Conservation (phyloP, 495 filamentous ascomycete genomes). For the Rhypophila decipiens region DNA sequence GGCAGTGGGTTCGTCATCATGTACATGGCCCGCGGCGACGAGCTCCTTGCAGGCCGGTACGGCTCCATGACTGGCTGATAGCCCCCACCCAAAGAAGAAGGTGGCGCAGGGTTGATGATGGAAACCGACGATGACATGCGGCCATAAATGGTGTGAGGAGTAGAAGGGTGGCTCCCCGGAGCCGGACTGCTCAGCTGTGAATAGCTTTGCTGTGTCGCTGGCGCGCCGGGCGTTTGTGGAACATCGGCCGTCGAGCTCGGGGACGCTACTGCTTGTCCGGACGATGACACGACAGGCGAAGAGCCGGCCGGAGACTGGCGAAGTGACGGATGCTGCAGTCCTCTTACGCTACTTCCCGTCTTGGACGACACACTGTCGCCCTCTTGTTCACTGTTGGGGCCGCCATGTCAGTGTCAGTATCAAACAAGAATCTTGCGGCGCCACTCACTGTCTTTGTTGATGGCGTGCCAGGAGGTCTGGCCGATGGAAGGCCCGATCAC, state of each 20-base stretch:
- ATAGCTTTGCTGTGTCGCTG: constrained; percentile 9
- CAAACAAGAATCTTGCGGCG: not conserved
- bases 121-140: too few relatives aligned
- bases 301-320: not conserved
- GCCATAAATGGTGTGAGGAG: constrained; percentile 2
- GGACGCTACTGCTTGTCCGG: not conserved
- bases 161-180: not conserved
- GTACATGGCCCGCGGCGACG: constrained; percentile 9
- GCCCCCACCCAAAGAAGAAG: not conserved
- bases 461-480: constrained; percentile 74
- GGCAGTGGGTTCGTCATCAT: constrained; percentile 13
- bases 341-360: constrained; percentile 9
- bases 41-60: constrained; percentile 13
- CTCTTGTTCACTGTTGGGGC: constrained; percentile 29
- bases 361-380: constrained; percentile 23
- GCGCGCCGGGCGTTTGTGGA: constrained; percentile 7
- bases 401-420: constrained; percentile 4
- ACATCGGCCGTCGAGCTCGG: constrained; percentile 1
- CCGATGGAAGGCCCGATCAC: constrained; percentile 60
- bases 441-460: constrained; percentile 71
- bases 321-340: constrained; percentile 8
- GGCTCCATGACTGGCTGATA: not conserved
- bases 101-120: not conserved
- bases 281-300: constrained; percentile 5
- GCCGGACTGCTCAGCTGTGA: constrained; percentile 4